These are phyloP conservation scores for Hordeum pubiflorum DNA, from an alignment of 202 grass and related monocot genomes.

Conservation along the genomic window DNA sequence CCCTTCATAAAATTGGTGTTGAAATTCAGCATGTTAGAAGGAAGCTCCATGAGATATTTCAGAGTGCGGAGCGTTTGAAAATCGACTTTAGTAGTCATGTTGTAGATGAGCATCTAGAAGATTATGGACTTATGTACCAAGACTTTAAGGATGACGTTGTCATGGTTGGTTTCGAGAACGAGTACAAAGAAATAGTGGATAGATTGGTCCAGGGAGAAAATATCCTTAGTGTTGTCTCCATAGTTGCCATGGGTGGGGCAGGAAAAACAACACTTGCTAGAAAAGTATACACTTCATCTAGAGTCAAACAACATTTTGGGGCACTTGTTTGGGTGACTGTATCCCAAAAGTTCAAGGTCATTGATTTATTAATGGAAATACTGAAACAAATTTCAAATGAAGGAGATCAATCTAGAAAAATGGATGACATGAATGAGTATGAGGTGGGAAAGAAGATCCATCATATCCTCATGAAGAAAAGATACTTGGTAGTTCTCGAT, in stretches of 20 bases:
- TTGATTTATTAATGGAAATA: conserved; percentile 32
- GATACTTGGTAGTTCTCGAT: background rate
- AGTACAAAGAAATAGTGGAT: background rate
- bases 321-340: conserved; percentile 19
- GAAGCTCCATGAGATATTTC: background rate
- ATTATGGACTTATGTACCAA: background rate
- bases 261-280: conserved; percentile 33
- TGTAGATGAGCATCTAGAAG: background rate
- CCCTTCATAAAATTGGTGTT: conserved; percentile 16
- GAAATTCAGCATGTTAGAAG: conserved; percentile 10
- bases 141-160: background rate
- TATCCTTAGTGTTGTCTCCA: background rate
- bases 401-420: background rate
- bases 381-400: conserved; percentile 1
- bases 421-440: background rate
- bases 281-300: background rate
- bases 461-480: background rate
- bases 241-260: conserved; percentile 31
- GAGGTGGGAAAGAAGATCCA: conserved; percentile 9
- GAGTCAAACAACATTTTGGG: background rate
- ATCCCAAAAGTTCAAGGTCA: conserved; percentile 24
- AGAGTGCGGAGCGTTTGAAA: background rate
- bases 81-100: background rate
- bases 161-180: background rate
- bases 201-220: background rate